phyloP scores from a whole-genome alignment of 495 filamentous ascomycete genomes.

The Beverwykella pulmonaria region DNA sequence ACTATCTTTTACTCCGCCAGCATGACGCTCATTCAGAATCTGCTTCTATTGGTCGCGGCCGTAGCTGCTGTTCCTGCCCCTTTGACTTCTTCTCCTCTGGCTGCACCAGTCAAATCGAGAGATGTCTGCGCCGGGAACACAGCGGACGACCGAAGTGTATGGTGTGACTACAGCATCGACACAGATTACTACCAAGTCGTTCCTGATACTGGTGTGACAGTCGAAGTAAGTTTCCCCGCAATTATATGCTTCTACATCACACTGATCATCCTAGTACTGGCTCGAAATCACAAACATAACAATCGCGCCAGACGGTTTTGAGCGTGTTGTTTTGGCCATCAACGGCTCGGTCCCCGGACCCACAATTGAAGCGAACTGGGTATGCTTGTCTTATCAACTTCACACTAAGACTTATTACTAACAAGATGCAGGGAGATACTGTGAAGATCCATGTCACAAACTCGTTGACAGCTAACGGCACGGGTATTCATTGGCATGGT shows the following conservation, averaged over 20 bases:
- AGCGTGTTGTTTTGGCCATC: slow-evolving; percentile 20
- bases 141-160: slow-evolving; percentile 25
- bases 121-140: slow-evolving; percentile 23
- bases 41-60: slow-evolving; percentile 6
- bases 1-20: neutral
- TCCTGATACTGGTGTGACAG: slow-evolving; percentile 31
- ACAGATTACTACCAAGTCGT: slow-evolving; percentile 29
- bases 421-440: slow-evolving; percentile 40
- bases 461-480: slow-evolving; percentile 43
- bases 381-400: neutral
- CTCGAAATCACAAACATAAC: slow-evolving; percentile 29
- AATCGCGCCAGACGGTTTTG: slow-evolving; percentile 28
- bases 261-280: slow-evolving; percentile 24
- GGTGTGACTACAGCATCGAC: slow-evolving; percentile 33
- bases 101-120: slow-evolving; percentile 7
- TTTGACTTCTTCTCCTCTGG: slow-evolving; percentile 1
- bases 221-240: slow-evolving; percentile 20
- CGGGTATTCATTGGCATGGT: slow-evolving; percentile 67
- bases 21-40: slow-evolving; percentile 9
- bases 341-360: slow-evolving; percentile 35
- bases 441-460: slow-evolving; percentile 43
- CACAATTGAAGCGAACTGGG: slow-evolving; percentile 18
- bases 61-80: slow-evolving; percentile 22
- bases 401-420: slow-evolving; percentile 14
- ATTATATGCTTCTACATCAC: neutral